phyloP scores from a whole-genome alignment of 2,329 filamentous ascomycete species.

The Hypoxylon sp. region DNA sequence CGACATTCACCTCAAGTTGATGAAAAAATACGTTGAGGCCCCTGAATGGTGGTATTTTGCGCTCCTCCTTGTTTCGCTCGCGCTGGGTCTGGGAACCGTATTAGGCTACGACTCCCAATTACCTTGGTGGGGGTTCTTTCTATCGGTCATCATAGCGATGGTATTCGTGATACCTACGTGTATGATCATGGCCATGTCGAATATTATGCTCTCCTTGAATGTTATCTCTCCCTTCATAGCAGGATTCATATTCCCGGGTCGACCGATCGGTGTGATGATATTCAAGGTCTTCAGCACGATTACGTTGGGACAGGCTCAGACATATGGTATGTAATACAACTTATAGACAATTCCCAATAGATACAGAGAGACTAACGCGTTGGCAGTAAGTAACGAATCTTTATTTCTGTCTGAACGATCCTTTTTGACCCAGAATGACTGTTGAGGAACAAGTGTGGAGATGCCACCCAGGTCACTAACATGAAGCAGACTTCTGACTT shows the following conservation, averaged over 20 bases:
- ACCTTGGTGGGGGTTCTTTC: constrained; percentile 66
- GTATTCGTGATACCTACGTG: constrained; percentile 62
- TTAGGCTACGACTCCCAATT: constrained; percentile 63
- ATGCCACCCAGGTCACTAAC: constrained; percentile 11
- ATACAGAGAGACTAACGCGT: constrained; percentile 9
- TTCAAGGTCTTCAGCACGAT: constrained; percentile 65
- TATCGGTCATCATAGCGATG: constrained; percentile 61
- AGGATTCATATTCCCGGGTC: constrained; percentile 71
- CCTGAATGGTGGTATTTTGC: constrained; percentile 68
- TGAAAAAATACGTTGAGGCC: constrained; percentile 65
- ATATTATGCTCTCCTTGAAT: constrained; percentile 65
- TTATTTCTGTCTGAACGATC: neutral
- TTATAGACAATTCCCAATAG: neutral
- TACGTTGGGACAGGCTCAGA: constrained; percentile 55
- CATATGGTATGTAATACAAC: constrained; percentile 44
- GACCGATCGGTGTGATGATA: constrained; percentile 67
- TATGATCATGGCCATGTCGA: constrained; percentile 65
- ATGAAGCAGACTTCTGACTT: constrained; percentile 49
- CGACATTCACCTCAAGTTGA: constrained; percentile 65
- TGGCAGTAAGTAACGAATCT: constrained; percentile 24
- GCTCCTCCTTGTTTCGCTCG: constrained; percentile 61
- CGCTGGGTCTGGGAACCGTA: constrained; percentile 60
- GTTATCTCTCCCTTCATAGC: constrained; percentile 68
- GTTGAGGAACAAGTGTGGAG: neutral
- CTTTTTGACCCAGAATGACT: neutral